Percentiles rank a stretch among this genome's conserved stretches.
Conservation (phyloP, 495 filamentous ascomycete species). For the Neurospora tetraspora region DNA sequence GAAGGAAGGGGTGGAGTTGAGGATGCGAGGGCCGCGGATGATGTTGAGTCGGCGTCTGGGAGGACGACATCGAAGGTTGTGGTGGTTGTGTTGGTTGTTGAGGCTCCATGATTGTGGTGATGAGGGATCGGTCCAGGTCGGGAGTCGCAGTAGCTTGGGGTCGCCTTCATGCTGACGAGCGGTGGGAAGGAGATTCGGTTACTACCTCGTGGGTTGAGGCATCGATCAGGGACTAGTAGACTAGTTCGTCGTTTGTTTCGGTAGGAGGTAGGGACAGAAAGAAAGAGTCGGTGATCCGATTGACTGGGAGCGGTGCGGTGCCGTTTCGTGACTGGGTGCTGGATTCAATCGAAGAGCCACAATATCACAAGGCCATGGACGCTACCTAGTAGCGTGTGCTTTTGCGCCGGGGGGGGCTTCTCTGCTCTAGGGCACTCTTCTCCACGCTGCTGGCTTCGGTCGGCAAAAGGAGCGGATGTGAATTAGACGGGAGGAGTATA, state of each 20-base stretch:
- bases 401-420: not conserved
- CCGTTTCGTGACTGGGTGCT: not conserved
- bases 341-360: not conserved
- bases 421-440: not conserved
- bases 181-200: not conserved
- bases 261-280: not conserved
- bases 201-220: conserved; percentile 6
- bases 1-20: conserved; percentile 28
- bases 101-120: conserved; percentile 22
- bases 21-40: conserved; percentile 26
- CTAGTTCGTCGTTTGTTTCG: not conserved
- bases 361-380: not conserved
- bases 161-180: conserved; percentile 23
- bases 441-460: not conserved
- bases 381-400: not conserved
- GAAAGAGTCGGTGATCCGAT: not conserved
- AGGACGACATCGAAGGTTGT: conserved; percentile 12
- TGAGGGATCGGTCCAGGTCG: conserved; percentile 2
- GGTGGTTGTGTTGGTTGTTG: conserved; percentile 16
- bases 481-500: not conserved
- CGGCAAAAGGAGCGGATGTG: not conserved
- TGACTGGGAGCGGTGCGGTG: conserved; percentile 3
- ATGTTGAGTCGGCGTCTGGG: conserved; percentile 6
- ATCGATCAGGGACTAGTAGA: not conserved
- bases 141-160: conserved; percentile 9